Evolutionary conservation across 225 moss, liverwort and hornwort genomes (phyloP).

Genomic region (Antitrichia curtipendula): DNA sequence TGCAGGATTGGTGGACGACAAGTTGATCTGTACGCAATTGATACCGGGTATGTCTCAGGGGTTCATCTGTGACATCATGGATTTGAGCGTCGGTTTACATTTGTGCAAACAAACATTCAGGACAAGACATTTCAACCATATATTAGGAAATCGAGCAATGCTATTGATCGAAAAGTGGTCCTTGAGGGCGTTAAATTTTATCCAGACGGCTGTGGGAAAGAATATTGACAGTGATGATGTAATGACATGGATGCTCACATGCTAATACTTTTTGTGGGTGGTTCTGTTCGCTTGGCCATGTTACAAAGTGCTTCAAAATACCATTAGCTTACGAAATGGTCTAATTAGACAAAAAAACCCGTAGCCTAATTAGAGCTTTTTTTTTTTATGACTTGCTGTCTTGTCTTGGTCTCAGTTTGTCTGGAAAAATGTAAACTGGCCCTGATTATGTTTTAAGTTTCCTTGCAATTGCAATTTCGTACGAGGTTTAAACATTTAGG

Average conservation of each 20-base stretch:
- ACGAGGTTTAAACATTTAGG: not conserved
- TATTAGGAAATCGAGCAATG: not conserved
- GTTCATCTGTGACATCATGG: not conserved
- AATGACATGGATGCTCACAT: not conserved
- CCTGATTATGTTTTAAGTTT: not conserved
- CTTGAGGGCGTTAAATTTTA: not conserved
- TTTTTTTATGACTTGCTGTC: not conserved
- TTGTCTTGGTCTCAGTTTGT: not conserved
- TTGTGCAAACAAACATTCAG: not conserved
- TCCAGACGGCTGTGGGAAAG: not conserved
- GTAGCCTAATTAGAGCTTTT: no score
- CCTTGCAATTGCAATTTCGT: not conserved
- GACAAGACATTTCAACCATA: not conserved
- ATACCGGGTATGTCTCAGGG: slow-evolving; percentile 9
- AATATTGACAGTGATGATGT: not conserved
- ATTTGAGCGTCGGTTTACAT: not conserved
- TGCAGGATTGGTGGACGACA: slow-evolving; percentile 55
- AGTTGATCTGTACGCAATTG: slow-evolving; percentile 53
- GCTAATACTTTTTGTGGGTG: not conserved
- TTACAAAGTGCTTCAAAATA: not conserved
- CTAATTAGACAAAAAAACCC: not conserved
- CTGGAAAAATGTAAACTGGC: not conserved
- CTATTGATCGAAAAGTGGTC: not conserved
- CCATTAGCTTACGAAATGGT: not conserved
- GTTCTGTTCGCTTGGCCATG: not conserved